A percentile compares a stretch with the other conserved stretches of the same genome.
Evolutionary conservation across 106 monocot genomes (phyloP).

Genomic region (Acorus gramineus): DNA sequence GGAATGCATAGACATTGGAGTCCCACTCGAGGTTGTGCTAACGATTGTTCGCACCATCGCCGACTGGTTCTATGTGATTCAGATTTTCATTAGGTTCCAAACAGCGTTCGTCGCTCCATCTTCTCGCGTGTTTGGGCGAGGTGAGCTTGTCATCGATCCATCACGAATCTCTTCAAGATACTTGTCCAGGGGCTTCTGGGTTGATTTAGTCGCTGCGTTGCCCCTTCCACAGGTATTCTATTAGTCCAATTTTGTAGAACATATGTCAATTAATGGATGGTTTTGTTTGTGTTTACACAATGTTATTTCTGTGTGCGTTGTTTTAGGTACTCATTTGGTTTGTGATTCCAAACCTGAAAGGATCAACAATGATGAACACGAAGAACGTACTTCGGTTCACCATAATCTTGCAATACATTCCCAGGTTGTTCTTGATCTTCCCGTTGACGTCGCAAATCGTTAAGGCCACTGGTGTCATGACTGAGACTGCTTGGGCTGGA

Average conservation of each 20-base stretch:
- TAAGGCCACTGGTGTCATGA: conserved; percentile 59
- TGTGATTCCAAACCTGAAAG: conserved; percentile 53
- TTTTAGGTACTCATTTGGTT: conserved; percentile 67
- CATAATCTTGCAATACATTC: conserved; percentile 71
- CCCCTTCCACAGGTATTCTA: conserved; percentile 67
- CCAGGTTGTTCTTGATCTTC: conserved; percentile 54
- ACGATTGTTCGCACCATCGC: conserved; percentile 47
- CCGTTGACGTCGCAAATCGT: conserved; percentile 66
- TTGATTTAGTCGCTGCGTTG: conserved; percentile 64
- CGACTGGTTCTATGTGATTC: conserved; percentile 51
- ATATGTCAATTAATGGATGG: too few species aligned
- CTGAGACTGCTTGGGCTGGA: conserved; percentile 79
- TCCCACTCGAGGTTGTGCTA: conserved; percentile 29
- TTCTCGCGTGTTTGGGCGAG: conserved; percentile 80
- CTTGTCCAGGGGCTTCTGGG: conserved; percentile 40
- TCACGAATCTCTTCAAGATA: conserved; percentile 56
- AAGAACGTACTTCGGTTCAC: conserved; percentile 50
- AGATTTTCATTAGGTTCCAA: conserved; percentile 55
- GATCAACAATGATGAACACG: conserved; percentile 37
- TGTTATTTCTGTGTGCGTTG: background rate
- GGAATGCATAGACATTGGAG: conserved; percentile 33
- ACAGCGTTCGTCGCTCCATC: conserved; percentile 84
- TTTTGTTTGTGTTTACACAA: background rate
- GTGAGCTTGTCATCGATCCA: conserved; percentile 68
- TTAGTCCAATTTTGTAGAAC: too few species aligned